Evolutionary conservation across 306 rosid species (phyloP).

Genomic region (Abrus pulchellus): DNA sequence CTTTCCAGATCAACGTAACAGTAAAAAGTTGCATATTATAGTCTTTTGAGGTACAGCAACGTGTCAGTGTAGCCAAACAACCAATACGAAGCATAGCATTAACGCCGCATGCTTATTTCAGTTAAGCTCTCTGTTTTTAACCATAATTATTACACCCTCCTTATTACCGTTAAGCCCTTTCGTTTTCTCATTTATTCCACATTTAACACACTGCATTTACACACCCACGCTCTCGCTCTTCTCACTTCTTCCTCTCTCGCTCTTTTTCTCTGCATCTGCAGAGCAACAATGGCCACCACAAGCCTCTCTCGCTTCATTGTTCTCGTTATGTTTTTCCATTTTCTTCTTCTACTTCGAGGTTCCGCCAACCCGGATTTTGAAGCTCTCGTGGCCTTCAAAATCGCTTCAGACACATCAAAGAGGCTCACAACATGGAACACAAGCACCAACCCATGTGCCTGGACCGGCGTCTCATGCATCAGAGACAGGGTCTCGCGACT

Average conservation of each 20-base stretch:
- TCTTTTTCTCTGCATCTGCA: conserved; percentile 42
- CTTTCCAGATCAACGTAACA: conserved; percentile 5
- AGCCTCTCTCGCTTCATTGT: conserved; percentile 18
- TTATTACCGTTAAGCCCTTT: conserved; percentile 52
- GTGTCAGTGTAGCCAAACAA: conserved; percentile 6
- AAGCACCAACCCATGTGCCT: conserved; percentile 65
- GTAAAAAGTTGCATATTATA: conserved; percentile 9
- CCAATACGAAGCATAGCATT: background rate
- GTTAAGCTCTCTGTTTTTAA: background rate
- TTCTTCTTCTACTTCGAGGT: conserved; percentile 27
- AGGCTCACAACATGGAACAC: conserved; percentile 77
- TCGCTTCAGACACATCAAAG: conserved; percentile 63
- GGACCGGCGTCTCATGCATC: conserved; percentile 73
- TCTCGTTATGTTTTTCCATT: conserved; percentile 31
- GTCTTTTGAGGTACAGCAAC: conserved; percentile 27
- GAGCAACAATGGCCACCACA: conserved; percentile 62
- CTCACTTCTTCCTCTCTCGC: background rate
- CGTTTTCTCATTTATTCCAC: conserved; percentile 50
- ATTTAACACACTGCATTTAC: conserved; percentile 32
- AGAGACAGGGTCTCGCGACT: conserved; percentile 74
- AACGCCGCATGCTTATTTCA: conserved; percentile 2
- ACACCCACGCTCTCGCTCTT: background rate
- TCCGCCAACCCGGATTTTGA: conserved; percentile 59
- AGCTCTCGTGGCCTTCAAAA: conserved; percentile 73
- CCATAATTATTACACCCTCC: conserved; percentile 12